Evolutionary conservation across 106 monocot genomes (phyloP), one percentile per base, ranked within the genome.

Genomic region (Alisma plantagoaquatica): DNA sequence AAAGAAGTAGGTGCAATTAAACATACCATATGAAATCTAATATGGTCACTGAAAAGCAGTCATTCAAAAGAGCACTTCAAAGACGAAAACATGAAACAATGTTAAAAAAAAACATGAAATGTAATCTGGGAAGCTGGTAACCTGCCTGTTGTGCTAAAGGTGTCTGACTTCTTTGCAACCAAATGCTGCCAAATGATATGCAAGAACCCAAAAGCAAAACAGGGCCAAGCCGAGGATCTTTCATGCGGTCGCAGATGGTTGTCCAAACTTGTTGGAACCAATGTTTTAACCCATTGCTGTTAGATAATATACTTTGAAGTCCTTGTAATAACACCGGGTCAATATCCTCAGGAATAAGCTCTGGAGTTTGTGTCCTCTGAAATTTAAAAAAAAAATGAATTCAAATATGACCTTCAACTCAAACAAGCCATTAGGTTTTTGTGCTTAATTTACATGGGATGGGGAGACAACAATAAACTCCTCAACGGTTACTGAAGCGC

Each of bases 211-310:
- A 63, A 29, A 98, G 51, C 45, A 98, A 79, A 31, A 70, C 11
- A 24, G 98, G 82, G 32, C 98, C 98, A 23, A 90, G 30, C 60
- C 90, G 78, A 2, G 90, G 85, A 75, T 90, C 90, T 60, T 43
- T 61, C 44, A 55, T 44, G 58, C 69, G 82, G 63, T 77, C 73
- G 46, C 21, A 16, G 9, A 74, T 24, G 35, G 46, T 61, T 22
- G 27, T 55, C 59, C 27, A 7, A 33, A 82, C 52, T 38, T 11
- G 64, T 29, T 68, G 31, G 17, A 80, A 1, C 49, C 32, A 68
- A 8, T 46, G 29, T 49, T 69, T 72, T 23, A 85, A 57, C 54
- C 65, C 66, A 21, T 44, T 66, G 29, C 81, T 29, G 15, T 70
- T 46, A 22, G 59, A 67, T 1, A 66, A 23, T 21, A 70, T 32